These are phyloP conservation scores for Diaporthe vaccinii DNA, from an alignment of 2,329 filamentous ascomycete genomes.

Conservation along the genomic window DNA sequence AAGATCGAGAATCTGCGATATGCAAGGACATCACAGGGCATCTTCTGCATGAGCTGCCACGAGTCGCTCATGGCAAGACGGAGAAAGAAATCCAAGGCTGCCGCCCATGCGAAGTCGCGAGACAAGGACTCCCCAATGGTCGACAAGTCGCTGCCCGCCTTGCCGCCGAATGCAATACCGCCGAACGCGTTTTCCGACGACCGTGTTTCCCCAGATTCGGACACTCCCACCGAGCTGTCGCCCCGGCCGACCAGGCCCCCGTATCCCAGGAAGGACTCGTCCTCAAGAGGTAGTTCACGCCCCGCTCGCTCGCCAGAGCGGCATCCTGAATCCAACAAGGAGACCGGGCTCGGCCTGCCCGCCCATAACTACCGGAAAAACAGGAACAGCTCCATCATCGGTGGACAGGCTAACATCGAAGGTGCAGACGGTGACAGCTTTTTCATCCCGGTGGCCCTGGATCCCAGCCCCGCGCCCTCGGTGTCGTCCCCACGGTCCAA, in stretches of 20 bases:
- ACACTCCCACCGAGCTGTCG: slow-evolving; percentile 78
- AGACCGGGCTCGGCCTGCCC: slow-evolving; percentile 78
- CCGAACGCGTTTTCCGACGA: slow-evolving; percentile 73
- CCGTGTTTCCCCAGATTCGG: slow-evolving; percentile 71
- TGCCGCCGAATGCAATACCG: slow-evolving; percentile 81
- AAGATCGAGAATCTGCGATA: slow-evolving; percentile 99
- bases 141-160: slow-evolving; percentile 92
- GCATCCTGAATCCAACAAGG: slow-evolving; percentile 56
- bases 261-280: slow-evolving; percentile 66
- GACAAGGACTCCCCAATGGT: slow-evolving; percentile 78
- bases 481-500: slow-evolving; percentile 65
- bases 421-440: slow-evolving; percentile 74
- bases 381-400: slow-evolving; percentile 77
- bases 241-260: slow-evolving; percentile 67
- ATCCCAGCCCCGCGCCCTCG: slow-evolving; percentile 73
- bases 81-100: slow-evolving; percentile 85
- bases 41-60: slow-evolving; percentile 99
- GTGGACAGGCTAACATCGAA: slow-evolving; percentile 52
- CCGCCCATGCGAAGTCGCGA: slow-evolving; percentile 70
- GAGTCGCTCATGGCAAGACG: slow-evolving; percentile 95
- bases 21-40: slow-evolving; percentile 96
- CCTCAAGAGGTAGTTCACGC: slow-evolving; percentile 67
- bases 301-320: slow-evolving; percentile 69
- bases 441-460: slow-evolving; percentile 81
- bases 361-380: slow-evolving; percentile 84